Conservation (phyloP, 805 yeast species). For the Saturnispora quitensis region DNA sequence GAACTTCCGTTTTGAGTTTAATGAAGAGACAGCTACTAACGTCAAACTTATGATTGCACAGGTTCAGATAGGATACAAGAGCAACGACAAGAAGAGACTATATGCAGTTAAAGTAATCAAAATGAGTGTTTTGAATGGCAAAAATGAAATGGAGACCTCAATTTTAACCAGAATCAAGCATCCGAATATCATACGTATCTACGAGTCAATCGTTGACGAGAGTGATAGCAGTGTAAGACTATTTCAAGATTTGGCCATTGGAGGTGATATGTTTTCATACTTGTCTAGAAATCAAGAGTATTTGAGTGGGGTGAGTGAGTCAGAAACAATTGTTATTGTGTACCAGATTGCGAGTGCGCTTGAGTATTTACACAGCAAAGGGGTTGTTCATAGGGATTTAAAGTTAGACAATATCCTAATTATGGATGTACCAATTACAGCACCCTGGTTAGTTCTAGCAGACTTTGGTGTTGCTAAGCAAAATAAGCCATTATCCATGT, state of each 20-base stretch:
- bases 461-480: constrained; percentile 53
- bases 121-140: constrained; percentile 19
- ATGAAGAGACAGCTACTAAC: constrained; percentile 1
- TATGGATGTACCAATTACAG: constrained; percentile 42
- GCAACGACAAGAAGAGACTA: constrained; percentile 17
- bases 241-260: constrained; percentile 89
- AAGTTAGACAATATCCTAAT: constrained; percentile 61
- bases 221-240: constrained; percentile 80
- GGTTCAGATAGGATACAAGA: constrained; percentile 28
- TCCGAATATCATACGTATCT: constrained; percentile 82
- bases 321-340: constrained; percentile 42
- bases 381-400: constrained; percentile 58
- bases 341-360: constrained; percentile 52
- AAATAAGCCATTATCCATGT: constrained; percentile 6
- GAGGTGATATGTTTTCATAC: constrained; percentile 91
- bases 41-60: constrained; percentile 11
- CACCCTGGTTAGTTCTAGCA: constrained; percentile 47
- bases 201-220: constrained; percentile 59
- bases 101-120: constrained; percentile 42
- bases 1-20: not conserved
- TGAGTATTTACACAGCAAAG: constrained; percentile 41
- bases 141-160: constrained; percentile 32
- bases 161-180: constrained; percentile 63
- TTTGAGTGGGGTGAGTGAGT: constrained; percentile 37
- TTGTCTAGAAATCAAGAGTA: constrained; percentile 55